Evolutionary conservation across 495 filamentous ascomycete genomes (phyloP).

Genomic region (Trichoderma asperelloides): DNA sequence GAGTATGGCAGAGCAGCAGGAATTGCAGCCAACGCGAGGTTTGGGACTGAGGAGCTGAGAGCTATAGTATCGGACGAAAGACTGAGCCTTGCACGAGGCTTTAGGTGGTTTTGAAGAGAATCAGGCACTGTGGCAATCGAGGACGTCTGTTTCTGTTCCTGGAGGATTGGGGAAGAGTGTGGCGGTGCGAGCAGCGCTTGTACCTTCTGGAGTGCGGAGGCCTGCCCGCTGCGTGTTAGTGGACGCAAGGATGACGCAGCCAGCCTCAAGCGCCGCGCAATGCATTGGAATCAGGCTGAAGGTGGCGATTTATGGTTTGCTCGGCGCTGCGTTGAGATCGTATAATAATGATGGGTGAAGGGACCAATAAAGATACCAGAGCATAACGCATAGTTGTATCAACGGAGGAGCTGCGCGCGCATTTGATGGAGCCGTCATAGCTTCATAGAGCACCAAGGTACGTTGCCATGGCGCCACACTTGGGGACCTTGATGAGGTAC

Average conservation of each 20-base stretch:
- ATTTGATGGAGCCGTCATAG: no score
- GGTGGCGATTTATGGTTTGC: neutral
- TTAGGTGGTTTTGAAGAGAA: neutral
- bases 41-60: no score
- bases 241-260: neutral
- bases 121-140: neutral
- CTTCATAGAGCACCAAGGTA: no score
- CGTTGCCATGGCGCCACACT: no score
- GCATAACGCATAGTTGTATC: no score
- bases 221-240: neutral
- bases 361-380: no score
- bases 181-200: slow-evolving; percentile 3
- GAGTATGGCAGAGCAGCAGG: neutral
- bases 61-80: no score
- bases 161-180: neutral
- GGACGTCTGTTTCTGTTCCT: neutral
- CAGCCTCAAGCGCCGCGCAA: neutral
- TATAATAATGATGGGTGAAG: no score
- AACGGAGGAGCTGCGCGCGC: no score
- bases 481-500: no score
- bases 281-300: neutral
- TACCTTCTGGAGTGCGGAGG: neutral
- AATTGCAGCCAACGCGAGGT: neutral
- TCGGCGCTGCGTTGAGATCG: no score
- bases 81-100: no score